Evolutionary conservation across 805 yeast species (phyloP).

Genomic region (Candida schatavii): DNA sequence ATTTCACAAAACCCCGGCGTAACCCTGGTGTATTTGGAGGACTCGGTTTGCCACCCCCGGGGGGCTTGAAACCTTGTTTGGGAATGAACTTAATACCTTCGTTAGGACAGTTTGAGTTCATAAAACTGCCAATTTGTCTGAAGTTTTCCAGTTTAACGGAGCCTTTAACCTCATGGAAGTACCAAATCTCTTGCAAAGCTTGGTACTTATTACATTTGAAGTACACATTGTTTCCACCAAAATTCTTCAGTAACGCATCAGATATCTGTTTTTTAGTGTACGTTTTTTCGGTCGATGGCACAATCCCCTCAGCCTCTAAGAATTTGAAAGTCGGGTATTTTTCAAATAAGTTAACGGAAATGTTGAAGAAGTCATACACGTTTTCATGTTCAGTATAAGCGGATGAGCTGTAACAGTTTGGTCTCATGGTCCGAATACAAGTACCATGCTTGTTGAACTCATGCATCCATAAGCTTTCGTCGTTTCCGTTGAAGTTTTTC

Average conservation of each 20-base stretch:
- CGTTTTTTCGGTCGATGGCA: slow-evolving; percentile 30
- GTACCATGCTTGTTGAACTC: slow-evolving; percentile 46
- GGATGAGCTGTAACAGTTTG: slow-evolving; percentile 30
- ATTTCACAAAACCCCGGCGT: slow-evolving; percentile 38
- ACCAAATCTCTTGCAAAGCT: slow-evolving; percentile 71
- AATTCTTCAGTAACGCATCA: slow-evolving; percentile 29
- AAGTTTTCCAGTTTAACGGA: slow-evolving; percentile 63
- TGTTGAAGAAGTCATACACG: slow-evolving; percentile 27
- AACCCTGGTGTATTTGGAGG: slow-evolving; percentile 10
- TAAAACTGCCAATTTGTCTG: slow-evolving; percentile 56
- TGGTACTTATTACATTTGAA: slow-evolving; percentile 33
- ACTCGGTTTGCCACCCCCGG: slow-evolving; percentile 22
- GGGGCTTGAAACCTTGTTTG: slow-evolving; percentile 40
- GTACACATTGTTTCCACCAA: slow-evolving; percentile 30
- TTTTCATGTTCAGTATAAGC: slow-evolving; percentile 18
- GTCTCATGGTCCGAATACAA: slow-evolving; percentile 36
- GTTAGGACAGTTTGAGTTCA: slow-evolving; percentile 63
- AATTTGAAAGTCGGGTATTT: slow-evolving; percentile 36
- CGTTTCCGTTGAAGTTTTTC: slow-evolving; percentile 34
- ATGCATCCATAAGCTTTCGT: slow-evolving; percentile 37
- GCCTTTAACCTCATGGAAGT: slow-evolving; percentile 75
- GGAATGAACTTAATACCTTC: slow-evolving; percentile 70
- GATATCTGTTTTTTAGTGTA: slow-evolving; percentile 31
- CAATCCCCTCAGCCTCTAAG: slow-evolving; percentile 32
- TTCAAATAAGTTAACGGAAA: slow-evolving; percentile 30